Evolutionary conservation across 2,329 filamentous ascomycete species (phyloP).

Genomic region (Fusarium scirpi): DNA sequence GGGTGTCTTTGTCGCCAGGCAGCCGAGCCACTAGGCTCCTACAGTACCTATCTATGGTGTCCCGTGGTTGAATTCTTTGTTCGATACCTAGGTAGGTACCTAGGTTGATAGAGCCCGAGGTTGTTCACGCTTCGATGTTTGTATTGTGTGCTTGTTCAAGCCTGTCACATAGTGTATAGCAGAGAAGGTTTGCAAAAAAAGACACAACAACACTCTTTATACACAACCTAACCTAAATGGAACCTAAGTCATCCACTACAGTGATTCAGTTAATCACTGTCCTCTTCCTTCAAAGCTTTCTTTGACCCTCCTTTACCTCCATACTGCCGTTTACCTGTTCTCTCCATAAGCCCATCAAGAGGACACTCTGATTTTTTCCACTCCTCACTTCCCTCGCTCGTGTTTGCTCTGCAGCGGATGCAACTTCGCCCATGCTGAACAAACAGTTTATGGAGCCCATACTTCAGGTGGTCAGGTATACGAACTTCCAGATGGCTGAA

Average conservation of each 20-base stretch:
- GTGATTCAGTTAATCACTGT: constrained; percentile 24
- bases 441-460: constrained; percentile 47
- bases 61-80: not conserved
- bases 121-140: not conserved
- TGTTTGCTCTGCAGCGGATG: constrained; percentile 45
- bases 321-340: constrained; percentile 42
- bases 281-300: constrained; percentile 36
- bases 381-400: constrained; percentile 46
- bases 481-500: constrained; percentile 47
- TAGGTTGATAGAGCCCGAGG: not conserved
- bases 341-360: constrained; percentile 42
- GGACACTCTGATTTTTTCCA: constrained; percentile 43
- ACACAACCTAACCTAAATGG: not conserved
- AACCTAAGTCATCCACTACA: not conserved
- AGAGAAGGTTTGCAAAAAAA: constrained; percentile 7
- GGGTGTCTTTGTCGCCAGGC: constrained; percentile 19
- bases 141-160: not conserved
- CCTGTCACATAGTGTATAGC: not conserved
- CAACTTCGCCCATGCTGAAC: constrained; percentile 45
- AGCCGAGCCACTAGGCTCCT: constrained; percentile 6
- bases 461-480: constrained; percentile 45
- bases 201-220: not conserved
- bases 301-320: constrained; percentile 32
- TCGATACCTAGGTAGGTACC: no score
- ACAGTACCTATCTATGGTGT: not conserved